These are phyloP conservation scores for Chrysosphaeria jannelii DNA, from an alignment of 2,329 filamentous ascomycete genomes.

Conservation along the genomic window DNA sequence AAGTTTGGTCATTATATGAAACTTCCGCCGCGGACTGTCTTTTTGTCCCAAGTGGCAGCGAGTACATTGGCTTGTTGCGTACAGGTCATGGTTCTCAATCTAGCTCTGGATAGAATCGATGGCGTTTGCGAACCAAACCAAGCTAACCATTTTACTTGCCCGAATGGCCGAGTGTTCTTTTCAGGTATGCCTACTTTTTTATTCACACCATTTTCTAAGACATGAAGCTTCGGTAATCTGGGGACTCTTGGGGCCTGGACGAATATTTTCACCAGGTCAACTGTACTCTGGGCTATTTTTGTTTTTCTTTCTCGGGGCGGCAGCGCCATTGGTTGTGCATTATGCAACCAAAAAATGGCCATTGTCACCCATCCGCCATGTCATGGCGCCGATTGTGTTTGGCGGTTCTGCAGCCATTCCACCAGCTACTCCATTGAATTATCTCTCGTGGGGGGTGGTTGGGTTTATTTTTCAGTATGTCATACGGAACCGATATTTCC, in stretches of 20 bases:
- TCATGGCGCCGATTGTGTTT: slow-evolving; percentile 32
- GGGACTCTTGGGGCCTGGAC: slow-evolving; percentile 31
- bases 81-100: slow-evolving; percentile 32
- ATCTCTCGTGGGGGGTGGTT: slow-evolving; percentile 41
- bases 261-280: slow-evolving; percentile 30
- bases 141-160: slow-evolving; percentile 28
- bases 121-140: slow-evolving; percentile 29
- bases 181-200: too few species aligned
- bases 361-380: slow-evolving; percentile 18
- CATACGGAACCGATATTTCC: slow-evolving; percentile 29
- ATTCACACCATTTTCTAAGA: too few species aligned
- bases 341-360: slow-evolving; percentile 18
- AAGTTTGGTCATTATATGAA: slow-evolving; percentile 43
- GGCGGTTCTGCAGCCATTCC: slow-evolving; percentile 26
- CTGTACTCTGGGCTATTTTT: slow-evolving; percentile 28
- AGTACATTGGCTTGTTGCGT: slow-evolving; percentile 36
- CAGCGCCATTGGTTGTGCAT: slow-evolving; percentile 21
- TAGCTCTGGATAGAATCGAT: slow-evolving; percentile 27
- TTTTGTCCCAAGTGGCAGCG: slow-evolving; percentile 32
- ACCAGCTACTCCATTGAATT: slow-evolving; percentile 42
- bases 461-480: slow-evolving; percentile 40
- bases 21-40: slow-evolving; percentile 33
- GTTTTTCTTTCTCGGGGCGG: slow-evolving; percentile 26
- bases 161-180: slow-evolving; percentile 32
- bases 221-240: slow-evolving; percentile 39